phyloP scores from a whole-genome alignment of 2,329 filamentous ascomycete genomes.

The Phialophora chinensis region DNA sequence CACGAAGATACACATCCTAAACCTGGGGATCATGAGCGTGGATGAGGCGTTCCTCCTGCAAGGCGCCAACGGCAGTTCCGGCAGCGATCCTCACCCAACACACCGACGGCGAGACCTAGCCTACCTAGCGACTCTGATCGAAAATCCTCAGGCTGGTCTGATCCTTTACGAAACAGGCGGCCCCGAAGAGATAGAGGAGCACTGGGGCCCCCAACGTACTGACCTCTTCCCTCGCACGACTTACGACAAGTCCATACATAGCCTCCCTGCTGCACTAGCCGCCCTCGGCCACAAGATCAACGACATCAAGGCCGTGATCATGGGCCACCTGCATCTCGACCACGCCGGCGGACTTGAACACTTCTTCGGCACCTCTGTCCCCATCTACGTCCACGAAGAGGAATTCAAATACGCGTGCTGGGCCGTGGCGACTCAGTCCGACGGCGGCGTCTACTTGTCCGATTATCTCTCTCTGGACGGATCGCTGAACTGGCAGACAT shows the following conservation, averaged over 20 bases:
- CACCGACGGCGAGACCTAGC: neutral
- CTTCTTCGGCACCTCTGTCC: slow-evolving; percentile 12
- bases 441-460: neutral
- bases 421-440: slow-evolving; percentile 1
- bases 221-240: neutral
- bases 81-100: slow-evolving; percentile 14
- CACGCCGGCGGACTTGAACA: slow-evolving; percentile 6
- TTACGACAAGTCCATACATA: slow-evolving; percentile 6
- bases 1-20: neutral
- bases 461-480: slow-evolving; percentile 1
- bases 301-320: slow-evolving; percentile 15
- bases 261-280: neutral
- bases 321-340: slow-evolving; percentile 11
- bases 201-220: slow-evolving; percentile 2
- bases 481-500: slow-evolving; percentile 18
- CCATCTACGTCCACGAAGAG: slow-evolving; percentile 15
- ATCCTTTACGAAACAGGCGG: slow-evolving; percentile 15
- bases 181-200: slow-evolving; percentile 14
- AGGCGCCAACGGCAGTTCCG: slow-evolving; percentile 3
- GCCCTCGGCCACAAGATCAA: slow-evolving; percentile 6
- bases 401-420: slow-evolving; percentile 6
- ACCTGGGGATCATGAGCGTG: slow-evolving; percentile 4
- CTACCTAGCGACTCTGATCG: slow-evolving; percentile 11
- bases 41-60: slow-evolving; percentile 1
- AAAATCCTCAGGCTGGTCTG: slow-evolving; percentile 5